A percentile compares a stretch with the other conserved stretches of the same genome.
Conservation (phyloP, 2,329 filamentous ascomycete species). For the Whalleya microplaca region DNA sequence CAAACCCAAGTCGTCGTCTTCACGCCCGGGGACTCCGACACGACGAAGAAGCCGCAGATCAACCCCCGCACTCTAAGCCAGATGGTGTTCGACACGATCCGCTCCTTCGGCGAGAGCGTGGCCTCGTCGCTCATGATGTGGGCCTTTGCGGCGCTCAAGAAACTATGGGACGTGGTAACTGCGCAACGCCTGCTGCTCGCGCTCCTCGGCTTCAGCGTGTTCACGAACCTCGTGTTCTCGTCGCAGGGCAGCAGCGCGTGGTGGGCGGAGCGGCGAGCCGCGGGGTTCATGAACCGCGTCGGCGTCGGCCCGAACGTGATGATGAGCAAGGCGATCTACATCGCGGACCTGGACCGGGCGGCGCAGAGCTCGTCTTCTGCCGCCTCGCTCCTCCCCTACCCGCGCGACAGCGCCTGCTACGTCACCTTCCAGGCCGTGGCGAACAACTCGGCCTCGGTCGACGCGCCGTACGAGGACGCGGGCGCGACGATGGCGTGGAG, state of each 20-base stretch:
- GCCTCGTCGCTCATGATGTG: conserved; percentile 78
- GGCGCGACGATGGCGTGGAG: conserved; percentile 51
- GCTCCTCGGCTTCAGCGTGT: conserved; percentile 68
- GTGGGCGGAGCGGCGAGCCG: conserved; percentile 84
- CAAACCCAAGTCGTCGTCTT: conserved; percentile 67
- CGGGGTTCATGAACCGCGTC: conserved; percentile 78
- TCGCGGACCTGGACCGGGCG: conserved; percentile 77
- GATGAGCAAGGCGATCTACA: conserved; percentile 85
- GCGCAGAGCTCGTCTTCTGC: conserved; percentile 38
- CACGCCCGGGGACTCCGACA: conserved; percentile 52
- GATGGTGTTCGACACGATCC: conserved; percentile 72
- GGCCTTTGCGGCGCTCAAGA: conserved; percentile 68
- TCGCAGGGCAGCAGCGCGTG: conserved; percentile 75
- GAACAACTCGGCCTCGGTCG: conserved; percentile 60
- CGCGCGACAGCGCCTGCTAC: conserved; percentile 58
- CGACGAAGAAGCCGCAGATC: conserved; percentile 60
- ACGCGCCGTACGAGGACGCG: conserved; percentile 58
- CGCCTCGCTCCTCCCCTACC: conserved; percentile 40
- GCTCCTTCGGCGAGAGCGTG: conserved; percentile 76
- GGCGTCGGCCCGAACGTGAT: conserved; percentile 78
- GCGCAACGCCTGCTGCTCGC: conserved; percentile 76
- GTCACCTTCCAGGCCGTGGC: conserved; percentile 64
- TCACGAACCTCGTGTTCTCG: conserved; percentile 76
- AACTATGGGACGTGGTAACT: conserved; percentile 68
- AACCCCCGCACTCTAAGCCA: conserved; percentile 65